Percentiles rank a stretch among this genome's conserved stretches.
phyloP scores from a whole-genome alignment of 208 protist genomes.

The Blechomonas ayalai region DNA sequence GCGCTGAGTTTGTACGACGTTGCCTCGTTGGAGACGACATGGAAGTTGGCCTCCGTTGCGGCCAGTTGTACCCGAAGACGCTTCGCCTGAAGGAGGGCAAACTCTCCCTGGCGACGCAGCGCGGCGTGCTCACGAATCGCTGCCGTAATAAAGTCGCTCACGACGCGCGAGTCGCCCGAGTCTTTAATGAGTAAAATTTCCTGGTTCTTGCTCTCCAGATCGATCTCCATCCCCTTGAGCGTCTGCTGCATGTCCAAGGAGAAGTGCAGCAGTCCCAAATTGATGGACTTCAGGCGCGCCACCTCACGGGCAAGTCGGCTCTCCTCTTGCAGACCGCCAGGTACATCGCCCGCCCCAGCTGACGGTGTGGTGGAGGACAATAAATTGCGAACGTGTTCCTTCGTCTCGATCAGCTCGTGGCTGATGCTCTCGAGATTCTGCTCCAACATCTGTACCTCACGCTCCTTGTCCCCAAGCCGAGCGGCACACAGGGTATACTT shows the following conservation, averaged over 20 bases:
- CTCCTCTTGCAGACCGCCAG: constrained; percentile 9
- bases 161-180: constrained; percentile 36
- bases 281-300: constrained; percentile 81
- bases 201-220: constrained; percentile 53
- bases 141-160: constrained; percentile 78
- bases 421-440: constrained; percentile 50
- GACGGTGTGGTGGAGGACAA: constrained; percentile 1
- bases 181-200: constrained; percentile 75
- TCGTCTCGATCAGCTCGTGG: constrained; percentile 36
- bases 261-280: constrained; percentile 74
- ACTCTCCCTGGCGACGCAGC: constrained; percentile 70
- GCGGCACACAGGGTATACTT: constrained; percentile 58
- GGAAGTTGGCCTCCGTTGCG: constrained; percentile 81
- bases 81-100: constrained; percentile 69
- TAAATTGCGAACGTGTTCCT: constrained; percentile 34
- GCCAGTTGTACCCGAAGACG: constrained; percentile 61
- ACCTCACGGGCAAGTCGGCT: constrained; percentile 50
- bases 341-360: neutral
- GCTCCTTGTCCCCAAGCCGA: constrained; percentile 56
- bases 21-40: constrained; percentile 82
- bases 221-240: constrained; percentile 50
- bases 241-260: constrained; percentile 66
- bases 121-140: constrained; percentile 76
- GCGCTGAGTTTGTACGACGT: constrained; percentile 75
- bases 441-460: constrained; percentile 67